Base-by-base conservation (phyloP, 139 green algal species). In the Zygnema cylindricum region DNA sequence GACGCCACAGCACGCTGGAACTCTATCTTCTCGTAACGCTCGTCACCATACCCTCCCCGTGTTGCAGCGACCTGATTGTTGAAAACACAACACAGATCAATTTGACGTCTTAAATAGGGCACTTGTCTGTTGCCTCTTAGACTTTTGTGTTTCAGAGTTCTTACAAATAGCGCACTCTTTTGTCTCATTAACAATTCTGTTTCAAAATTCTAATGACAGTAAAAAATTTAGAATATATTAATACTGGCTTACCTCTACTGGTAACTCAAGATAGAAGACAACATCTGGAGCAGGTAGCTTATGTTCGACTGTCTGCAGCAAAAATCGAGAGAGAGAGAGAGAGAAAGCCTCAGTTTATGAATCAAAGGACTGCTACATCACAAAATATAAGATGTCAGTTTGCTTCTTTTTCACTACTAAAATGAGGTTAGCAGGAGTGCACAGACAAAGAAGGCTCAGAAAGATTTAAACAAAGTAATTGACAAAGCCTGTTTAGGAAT, bases 281-380 rank as follows among this genome's bases (percentile, higher is more conserved):
- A 95, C 84, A 86, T 99, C 97, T 0, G 97, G 96, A 16, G 93
- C 95, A 1, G 95, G 95, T 57, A 99, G 92, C 0, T 94, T 95
- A 0, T 55, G 81, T n/a, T 93, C 88, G 1, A 63, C 55, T 7
- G 71, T 22, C 54, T 76, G 85, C 71, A 43, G 71, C 30, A n/a
- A 30, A 73, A n/a, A n/a, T n/a, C 30, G 57, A 30, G 57, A 30
- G 30, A 73, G 30, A 73, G 30, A 30, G 30, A 73, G 30, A 73
- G 57, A 30, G 57, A 30, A 30, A 73, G 30, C 57, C 57, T 73
- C 57, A n/a, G 30, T 73, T 73, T n/a, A 73, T 73, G 57, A 30
- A n/a, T 30, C 57, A 73, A n/a, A n/a, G 30, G 57, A n/a, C 30
- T n/a, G 30, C 57, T 73, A 30, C 30, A 73, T n/a, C 57, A 30